phyloP scores from a whole-genome alignment of 345 rosid genomes.

The Turritis glabra region DNA sequence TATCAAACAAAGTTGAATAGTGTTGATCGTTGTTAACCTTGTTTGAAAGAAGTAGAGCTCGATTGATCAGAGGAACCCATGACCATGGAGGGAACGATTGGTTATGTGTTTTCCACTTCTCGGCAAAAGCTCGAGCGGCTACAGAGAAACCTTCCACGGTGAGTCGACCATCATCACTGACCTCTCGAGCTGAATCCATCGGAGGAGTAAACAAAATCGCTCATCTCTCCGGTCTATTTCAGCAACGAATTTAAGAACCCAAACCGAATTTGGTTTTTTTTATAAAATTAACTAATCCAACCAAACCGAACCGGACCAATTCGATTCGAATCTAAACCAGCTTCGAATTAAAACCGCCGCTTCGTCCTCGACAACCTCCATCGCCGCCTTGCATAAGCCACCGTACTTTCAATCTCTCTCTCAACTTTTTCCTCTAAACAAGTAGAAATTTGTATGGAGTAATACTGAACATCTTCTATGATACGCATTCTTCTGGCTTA shows the following conservation, averaged over 20 bases:
- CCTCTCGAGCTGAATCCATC: slow-evolving; percentile 27
- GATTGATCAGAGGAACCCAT: slow-evolving; percentile 47
- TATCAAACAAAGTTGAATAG: background rate
- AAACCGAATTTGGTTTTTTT: background rate
- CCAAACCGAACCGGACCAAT: background rate
- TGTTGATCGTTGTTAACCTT: slow-evolving; percentile 37
- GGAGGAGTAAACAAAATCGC: background rate
- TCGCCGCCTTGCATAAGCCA: slow-evolving; percentile 17
- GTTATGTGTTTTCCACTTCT: slow-evolving; percentile 54
- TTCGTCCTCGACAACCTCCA: background rate
- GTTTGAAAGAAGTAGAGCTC: slow-evolving; percentile 38
- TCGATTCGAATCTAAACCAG: background rate
- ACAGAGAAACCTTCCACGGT: slow-evolving; percentile 46
- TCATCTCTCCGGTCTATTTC: background rate
- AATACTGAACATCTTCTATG: background rate
- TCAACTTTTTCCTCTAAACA: background rate
- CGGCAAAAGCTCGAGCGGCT: slow-evolving; percentile 51
- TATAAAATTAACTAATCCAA: background rate
- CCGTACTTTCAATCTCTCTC: background rate
- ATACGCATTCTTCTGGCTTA: background rate
- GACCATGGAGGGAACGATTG: slow-evolving; percentile 55
- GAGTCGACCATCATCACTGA: slow-evolving; percentile 56
- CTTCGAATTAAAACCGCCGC: slow-evolving; percentile 21
- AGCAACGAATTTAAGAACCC: background rate
- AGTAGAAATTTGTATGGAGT: background rate